A percentile compares a stretch with the other conserved stretches of the same genome.
Conservation (phyloP, 306 rosid genomes). For the Acacia crassicarpa region DNA sequence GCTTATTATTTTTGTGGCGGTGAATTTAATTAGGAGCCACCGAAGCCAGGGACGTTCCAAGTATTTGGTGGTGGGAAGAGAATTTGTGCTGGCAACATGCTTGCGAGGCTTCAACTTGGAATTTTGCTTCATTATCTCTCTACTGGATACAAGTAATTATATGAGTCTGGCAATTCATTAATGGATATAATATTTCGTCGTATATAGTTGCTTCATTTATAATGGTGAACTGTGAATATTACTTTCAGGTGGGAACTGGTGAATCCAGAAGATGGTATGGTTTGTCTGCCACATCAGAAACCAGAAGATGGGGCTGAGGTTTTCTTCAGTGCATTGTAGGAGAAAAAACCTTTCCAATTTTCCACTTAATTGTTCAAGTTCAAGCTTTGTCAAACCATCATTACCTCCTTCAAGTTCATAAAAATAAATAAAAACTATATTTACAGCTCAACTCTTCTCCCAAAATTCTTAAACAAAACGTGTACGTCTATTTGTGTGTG, state of each 20-base stretch:
- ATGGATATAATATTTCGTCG: background rate
- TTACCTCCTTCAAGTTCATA: too few species aligned
- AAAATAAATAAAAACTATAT: too few species aligned
- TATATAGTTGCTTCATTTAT: too few species aligned
- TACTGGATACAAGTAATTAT: constrained; percentile 40
- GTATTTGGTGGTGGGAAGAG: constrained; percentile 47
- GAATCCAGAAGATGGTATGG: constrained; percentile 30
- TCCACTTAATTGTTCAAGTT: too few species aligned
- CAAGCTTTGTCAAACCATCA: too few species aligned
- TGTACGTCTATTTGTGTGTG: too few species aligned
- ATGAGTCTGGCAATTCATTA: background rate
- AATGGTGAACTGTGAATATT: background rate
- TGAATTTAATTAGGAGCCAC: background rate
- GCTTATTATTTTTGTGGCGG: background rate
- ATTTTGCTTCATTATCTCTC: constrained; percentile 48
- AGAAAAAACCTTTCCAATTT: background rate
- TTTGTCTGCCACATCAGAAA: constrained; percentile 39
- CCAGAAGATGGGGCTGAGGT: constrained; percentile 37
- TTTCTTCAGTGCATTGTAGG: constrained; percentile 35
- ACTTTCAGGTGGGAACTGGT: constrained; percentile 44
- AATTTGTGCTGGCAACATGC: constrained; percentile 50
- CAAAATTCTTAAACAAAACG: too few species aligned
- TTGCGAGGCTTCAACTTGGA: constrained; percentile 43
- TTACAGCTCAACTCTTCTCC: too few species aligned
- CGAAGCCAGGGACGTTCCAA: constrained; percentile 35